Evolutionary conservation across 768 basidiomycete genomes (phyloP).

Genomic region (Clitopilus hobsonii): DNA sequence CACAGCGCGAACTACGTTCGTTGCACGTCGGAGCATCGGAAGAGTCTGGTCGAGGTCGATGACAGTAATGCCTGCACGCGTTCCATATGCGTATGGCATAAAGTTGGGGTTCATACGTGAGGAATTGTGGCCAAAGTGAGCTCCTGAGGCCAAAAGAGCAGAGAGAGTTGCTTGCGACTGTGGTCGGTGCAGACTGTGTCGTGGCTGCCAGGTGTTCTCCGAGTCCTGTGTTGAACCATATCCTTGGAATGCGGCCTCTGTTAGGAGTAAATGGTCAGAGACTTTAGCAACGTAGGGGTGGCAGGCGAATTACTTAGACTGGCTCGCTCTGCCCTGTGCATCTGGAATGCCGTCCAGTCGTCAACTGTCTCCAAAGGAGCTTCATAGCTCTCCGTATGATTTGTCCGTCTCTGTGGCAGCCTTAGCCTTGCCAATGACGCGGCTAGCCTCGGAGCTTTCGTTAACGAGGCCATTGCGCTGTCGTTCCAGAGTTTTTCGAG

Average conservation of each 20-base stretch:
- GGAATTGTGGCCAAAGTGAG: conserved; percentile 88
- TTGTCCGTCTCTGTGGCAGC: background rate
- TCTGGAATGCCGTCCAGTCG: conserved; percentile 65
- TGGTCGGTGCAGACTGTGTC: conserved; percentile 65
- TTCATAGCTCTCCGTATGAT: conserved; percentile 7
- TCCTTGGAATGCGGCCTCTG: conserved; percentile 59
- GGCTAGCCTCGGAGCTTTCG: conserved; percentile 14
- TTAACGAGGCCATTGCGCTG: background rate
- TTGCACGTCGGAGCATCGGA: conserved; percentile 86
- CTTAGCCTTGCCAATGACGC: conserved; percentile 17
- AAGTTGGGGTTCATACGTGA: conserved; percentile 87
- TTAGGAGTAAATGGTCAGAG: conserved; percentile 1
- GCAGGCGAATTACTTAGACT: conserved; percentile 41
- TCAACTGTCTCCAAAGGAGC: conserved; percentile 38
- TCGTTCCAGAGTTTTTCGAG: conserved; percentile 22
- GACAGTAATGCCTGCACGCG: conserved; percentile 82
- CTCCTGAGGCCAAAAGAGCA: conserved; percentile 86
- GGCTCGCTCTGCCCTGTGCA: conserved; percentile 49
- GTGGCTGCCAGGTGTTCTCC: conserved; percentile 66
- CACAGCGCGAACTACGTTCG: conserved; percentile 79
- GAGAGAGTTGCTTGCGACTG: conserved; percentile 74
- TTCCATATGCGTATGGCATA: conserved; percentile 88
- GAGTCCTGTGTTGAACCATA: conserved; percentile 78
- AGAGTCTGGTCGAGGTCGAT: conserved; percentile 95
- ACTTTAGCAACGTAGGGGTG: background rate